Base-by-base conservation (phyloP, 306 rosid genomes). In the Styphnolobium japonicum region DNA sequence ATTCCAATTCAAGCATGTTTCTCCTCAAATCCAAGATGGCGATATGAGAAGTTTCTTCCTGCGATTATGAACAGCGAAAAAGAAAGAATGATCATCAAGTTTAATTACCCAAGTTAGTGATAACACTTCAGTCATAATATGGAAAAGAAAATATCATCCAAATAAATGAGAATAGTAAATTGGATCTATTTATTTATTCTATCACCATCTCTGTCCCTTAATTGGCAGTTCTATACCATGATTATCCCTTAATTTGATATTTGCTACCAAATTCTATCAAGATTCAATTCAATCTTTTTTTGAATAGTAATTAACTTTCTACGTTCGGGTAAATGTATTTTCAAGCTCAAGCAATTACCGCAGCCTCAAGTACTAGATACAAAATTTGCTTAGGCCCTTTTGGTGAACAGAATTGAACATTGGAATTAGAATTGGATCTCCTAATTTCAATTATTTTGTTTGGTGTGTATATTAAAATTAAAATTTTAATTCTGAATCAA, bases 1-100 rank as follows among this genome's bases (percentile, higher is more conserved):
- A n/a, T 56, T 49, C 40, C 70, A 70, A 61, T 66, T 61, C 42
- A 68, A 80, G 40, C 82, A 63, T 56, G 57, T 37, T 70, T 76
- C 22, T 62, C 81, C 62, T 58, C 3, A 42, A 40, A 56, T 48
- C 37, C 75, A 49, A 67, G 21, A 21, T 56, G 68, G 71, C 79
- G 27, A 45, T n/a, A 36, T 12, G 23, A 48, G 40, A 65, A 65
- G 36, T 71, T 45, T 55, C 48, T 69, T 46, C 45, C 70, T 7
- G 40, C 22, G 42, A 31, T 69, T 66, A 42, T 51, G 19, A 77
- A 52, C 14, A 71, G 37, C 53, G 7, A 22, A 51, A 16, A 65
- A 39, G 71, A 66, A 67, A 64, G 36, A 27, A 37, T 23, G 27
- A 27, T 51, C 58, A 18, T 45, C 7, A 61, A 62, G 25, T 52